phyloP scores from a whole-genome alignment of 257 asterid species.

The Ehretia macrophylla region DNA sequence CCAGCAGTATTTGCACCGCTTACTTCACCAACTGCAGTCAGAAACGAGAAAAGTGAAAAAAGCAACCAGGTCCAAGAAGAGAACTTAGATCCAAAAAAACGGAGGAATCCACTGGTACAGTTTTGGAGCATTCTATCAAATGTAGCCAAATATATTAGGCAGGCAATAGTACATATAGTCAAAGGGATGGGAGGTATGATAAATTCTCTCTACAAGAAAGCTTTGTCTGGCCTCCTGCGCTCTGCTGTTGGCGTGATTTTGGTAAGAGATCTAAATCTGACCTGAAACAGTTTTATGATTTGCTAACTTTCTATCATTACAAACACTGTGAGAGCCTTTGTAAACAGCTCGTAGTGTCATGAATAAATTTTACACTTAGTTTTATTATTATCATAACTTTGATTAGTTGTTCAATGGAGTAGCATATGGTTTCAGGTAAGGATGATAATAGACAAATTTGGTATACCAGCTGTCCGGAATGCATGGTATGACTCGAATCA shows the following conservation, averaged over 20 bases:
- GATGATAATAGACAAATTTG: conserved; percentile 65
- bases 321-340: too few relatives aligned
- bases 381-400: not conserved
- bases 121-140: conserved; percentile 36
- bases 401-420: not conserved
- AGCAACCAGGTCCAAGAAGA: conserved; percentile 35
- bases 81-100: conserved; percentile 26
- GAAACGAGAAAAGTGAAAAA: conserved; percentile 30
- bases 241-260: conserved; percentile 62
- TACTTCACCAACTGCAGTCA: conserved; percentile 19
- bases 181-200: conserved; percentile 64
- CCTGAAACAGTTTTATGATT: not conserved
- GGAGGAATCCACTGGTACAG: conserved; percentile 29
- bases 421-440: conserved; percentile 53
- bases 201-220: conserved; percentile 54
- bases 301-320: too few relatives aligned
- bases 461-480: conserved; percentile 54
- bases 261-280: conserved; percentile 40
- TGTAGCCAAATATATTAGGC: conserved; percentile 35
- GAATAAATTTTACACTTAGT: not conserved
- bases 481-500: conserved; percentile 84
- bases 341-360: too few relatives aligned
- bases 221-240: conserved; percentile 65
- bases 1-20: conserved; percentile 88
- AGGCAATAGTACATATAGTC: conserved; percentile 27